phyloP scores from a whole-genome alignment of 2,329 filamentous ascomycete genomes.

The Aspergillus fumigatus region DNA sequence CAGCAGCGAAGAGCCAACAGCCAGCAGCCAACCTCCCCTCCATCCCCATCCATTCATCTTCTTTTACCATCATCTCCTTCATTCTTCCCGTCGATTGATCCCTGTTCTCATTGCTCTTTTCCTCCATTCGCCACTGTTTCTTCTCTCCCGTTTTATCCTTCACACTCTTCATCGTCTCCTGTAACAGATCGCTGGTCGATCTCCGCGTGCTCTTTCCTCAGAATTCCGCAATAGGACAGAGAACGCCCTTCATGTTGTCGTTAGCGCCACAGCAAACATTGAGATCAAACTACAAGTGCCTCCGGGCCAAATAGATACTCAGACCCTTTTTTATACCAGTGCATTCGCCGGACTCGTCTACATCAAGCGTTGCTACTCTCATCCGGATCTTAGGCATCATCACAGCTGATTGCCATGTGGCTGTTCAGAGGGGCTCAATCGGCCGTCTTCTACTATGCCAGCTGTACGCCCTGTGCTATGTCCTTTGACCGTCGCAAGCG shows the following conservation, averaged over 20 bases:
- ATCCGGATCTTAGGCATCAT: constrained; percentile 9
- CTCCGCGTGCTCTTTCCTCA: constrained; percentile 14
- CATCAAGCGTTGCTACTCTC: constrained; percentile 2
- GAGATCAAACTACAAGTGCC: constrained; percentile 20
- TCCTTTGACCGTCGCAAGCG: constrained; percentile 65
- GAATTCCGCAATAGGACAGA: constrained; percentile 2
- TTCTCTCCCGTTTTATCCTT: constrained; percentile 3
- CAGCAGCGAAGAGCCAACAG: no score
- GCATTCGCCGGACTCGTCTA: not conserved
- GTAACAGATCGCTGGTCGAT: constrained; percentile 26
- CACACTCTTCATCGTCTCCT: not conserved
- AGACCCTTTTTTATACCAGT: constrained; percentile 10
- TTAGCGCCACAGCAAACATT: constrained; percentile 21
- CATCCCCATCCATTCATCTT: not conserved
- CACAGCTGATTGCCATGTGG: constrained; percentile 35
- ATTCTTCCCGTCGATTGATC: not conserved
- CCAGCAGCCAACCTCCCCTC: not conserved
- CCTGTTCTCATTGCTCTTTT: constrained; percentile 1
- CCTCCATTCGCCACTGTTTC: constrained; percentile 1
- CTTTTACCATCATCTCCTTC: not conserved
- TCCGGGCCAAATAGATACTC: constrained; percentile 18
- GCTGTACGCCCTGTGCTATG: constrained; percentile 60
- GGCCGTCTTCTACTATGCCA: constrained; percentile 48
- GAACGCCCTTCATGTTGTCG: constrained; percentile 34
- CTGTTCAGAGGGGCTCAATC: constrained; percentile 47